Conservation (phyloP, 228 moss, liverwort and hornwort species). For the Sphagnum fallax region DNA sequence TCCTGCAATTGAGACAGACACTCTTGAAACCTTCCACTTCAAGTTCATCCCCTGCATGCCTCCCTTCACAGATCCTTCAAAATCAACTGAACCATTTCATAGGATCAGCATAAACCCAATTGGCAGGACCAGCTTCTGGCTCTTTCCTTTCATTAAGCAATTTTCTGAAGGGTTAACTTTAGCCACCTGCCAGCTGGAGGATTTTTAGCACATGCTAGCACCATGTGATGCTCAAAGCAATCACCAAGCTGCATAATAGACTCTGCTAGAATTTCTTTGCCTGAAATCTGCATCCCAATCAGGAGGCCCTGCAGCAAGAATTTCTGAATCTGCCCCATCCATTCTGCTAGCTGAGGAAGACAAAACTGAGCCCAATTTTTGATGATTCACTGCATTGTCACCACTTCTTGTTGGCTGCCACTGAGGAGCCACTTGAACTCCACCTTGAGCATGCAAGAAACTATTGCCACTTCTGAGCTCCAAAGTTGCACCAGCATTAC, state of each 20-base stretch:
- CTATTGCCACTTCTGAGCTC: slow-evolving; percentile 11
- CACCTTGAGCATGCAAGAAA: slow-evolving; percentile 21
- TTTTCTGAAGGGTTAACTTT: too few relatives aligned
- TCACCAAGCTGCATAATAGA: too few relatives aligned
- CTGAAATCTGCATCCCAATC: slow-evolving; percentile 89
- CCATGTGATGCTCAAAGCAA: too few relatives aligned
- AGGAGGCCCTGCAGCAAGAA: slow-evolving; percentile 34
- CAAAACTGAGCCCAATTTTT: slow-evolving; percentile 51
- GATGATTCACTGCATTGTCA: slow-evolving; percentile 21
- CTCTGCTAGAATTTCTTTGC: slow-evolving; percentile 14
- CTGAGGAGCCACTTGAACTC: slow-evolving; percentile 22
- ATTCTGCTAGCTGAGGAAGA: slow-evolving; percentile 51
- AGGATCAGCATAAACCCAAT: too few relatives aligned
- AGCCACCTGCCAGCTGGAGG: neutral
- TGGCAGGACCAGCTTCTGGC: too few relatives aligned
- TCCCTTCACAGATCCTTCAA: too few relatives aligned
- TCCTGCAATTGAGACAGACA: too few relatives aligned
- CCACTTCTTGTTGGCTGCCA: slow-evolving; percentile 37
- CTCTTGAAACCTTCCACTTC: neutral
- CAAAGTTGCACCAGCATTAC: slow-evolving; percentile 49
- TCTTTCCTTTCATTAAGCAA: too few relatives aligned
- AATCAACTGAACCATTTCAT: too few relatives aligned
- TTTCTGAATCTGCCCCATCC: slow-evolving; percentile 64
- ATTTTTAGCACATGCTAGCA: neutral
- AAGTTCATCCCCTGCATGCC: neutral